phyloP scores from a whole-genome alignment of 257 asterid species.

The Galeopsis tetrahit region DNA sequence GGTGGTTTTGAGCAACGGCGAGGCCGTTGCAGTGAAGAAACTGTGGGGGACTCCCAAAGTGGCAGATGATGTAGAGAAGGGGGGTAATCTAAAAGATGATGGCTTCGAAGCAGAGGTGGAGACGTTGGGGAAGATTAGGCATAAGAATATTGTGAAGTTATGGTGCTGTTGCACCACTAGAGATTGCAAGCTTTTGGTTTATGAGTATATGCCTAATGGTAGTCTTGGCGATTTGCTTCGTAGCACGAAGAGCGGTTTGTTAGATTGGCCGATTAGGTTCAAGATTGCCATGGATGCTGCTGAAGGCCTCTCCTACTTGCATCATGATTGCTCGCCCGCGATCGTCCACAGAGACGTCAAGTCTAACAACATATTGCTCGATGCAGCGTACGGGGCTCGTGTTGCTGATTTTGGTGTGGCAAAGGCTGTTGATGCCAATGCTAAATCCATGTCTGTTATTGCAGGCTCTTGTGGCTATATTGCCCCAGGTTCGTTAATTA shows the following conservation, averaged over 20 bases:
- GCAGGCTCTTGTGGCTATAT: conserved; percentile 99
- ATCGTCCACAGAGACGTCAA: conserved; percentile 91
- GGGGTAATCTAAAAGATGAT: conserved; percentile 54
- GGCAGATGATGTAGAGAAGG: conserved; percentile 71
- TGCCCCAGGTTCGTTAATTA: conserved; percentile 76
- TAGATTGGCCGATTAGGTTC: conserved; percentile 87
- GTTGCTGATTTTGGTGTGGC: conserved; percentile 97
- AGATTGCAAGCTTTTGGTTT: conserved; percentile 87
- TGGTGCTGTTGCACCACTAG: conserved; percentile 87
- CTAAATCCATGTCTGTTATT: conserved; percentile 89
- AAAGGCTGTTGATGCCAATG: conserved; percentile 68
- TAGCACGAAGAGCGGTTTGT: conserved; percentile 73
- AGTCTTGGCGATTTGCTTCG: conserved; percentile 90
- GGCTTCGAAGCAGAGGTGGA: conserved; percentile 86
- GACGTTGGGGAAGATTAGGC: conserved; percentile 89
- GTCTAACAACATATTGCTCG: conserved; percentile 85
- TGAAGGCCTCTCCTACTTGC: conserved; percentile 91
- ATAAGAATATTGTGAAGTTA: conserved; percentile 84
- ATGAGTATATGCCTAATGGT: conserved; percentile 97
- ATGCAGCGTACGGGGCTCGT: conserved; percentile 80
- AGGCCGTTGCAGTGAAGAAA: conserved; percentile 85
- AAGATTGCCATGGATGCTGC: conserved; percentile 91
- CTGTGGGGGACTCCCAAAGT: conserved; percentile 71
- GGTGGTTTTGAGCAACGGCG: conserved; percentile 84
- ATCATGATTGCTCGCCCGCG: conserved; percentile 87